Percentiles rank a stretch among this genome's conserved stretches.
Evolutionary conservation across 2,329 filamentous ascomycete genomes (phyloP).

Genomic region (Neobulgaria alba): DNA sequence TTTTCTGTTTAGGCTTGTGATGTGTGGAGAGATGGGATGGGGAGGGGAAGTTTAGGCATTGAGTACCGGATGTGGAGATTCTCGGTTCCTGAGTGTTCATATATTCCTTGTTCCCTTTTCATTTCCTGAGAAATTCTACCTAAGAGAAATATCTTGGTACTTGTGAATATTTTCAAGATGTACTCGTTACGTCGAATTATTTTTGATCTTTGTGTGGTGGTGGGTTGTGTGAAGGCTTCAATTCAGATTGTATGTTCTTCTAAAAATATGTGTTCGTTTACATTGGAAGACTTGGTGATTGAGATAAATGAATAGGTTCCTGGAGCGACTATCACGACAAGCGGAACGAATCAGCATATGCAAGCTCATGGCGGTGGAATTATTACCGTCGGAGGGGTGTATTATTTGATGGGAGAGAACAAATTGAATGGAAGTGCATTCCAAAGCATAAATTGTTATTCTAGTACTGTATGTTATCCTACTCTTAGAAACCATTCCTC

Average conservation of each 20-base stretch:
- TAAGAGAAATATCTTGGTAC: background rate
- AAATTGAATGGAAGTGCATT: constrained; percentile 55
- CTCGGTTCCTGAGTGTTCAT: background rate
- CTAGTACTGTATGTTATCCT: constrained; percentile 34
- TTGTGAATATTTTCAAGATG: background rate
- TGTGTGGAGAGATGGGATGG: too few species aligned
- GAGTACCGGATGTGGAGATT: background rate
- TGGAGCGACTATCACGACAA: constrained; percentile 25
- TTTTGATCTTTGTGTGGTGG: background rate
- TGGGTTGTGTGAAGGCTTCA: background rate
- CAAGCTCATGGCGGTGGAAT: constrained; percentile 60
- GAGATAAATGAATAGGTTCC: constrained; percentile 16
- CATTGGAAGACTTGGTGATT: too few species aligned
- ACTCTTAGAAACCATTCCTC: too few species aligned
- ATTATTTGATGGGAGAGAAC: constrained; percentile 64
- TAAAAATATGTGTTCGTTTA: background rate
- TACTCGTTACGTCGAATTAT: background rate
- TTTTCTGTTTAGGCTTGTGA: too few species aligned
- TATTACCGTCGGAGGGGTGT: constrained; percentile 47
- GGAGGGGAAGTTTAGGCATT: too few species aligned
- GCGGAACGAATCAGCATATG: constrained; percentile 41
- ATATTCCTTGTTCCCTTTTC: background rate
- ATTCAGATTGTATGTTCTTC: background rate
- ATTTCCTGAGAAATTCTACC: background rate
- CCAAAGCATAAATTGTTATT: constrained; percentile 60